Base-by-base conservation (phyloP, 129 eudicot species). In the Calendula officinalis region DNA sequence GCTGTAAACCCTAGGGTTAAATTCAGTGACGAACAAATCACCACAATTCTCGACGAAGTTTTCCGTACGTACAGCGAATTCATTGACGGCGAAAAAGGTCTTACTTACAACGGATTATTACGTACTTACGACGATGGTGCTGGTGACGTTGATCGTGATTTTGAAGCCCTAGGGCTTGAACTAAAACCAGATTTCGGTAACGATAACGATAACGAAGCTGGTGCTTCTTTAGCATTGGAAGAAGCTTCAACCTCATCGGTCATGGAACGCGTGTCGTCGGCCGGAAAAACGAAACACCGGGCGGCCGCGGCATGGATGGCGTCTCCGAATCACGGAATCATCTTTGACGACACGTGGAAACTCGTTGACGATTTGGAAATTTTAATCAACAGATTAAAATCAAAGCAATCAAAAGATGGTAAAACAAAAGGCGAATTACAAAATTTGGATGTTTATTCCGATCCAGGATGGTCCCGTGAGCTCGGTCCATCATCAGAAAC, bases 51-150 rank as follows among this genome's bases (percentile, higher is more conserved):
- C 46, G 99, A 92, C 32, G 99, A 92, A 69, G 95, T 92, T 55
- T 92, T 92, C 67, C 80, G 88, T 13, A 92, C 96, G 1, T 92
- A 92, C 66, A 75, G 75, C 9, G 96, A 92, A 39, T 92, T 88
- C 68, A 88, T 92, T 33, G 95, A 88, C 51, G 76, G 84, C 5
- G 95, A 75, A 0, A 88, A 72, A 42, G 99, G 99, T n/a, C 83
- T 92, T 8, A 85, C 91, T 2, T 86, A 71, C 55, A 96, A 92
- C 40, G 99, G 99, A 6, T 74, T 92, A 5, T 66, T 92, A 5
- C 86, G 99, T 1, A 92, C 99, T 1, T 92, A 92, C 55, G 96
- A 92, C 53, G 99, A 92, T 40, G 99, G 99, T 6, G 99, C 99
- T 6, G 99, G 99, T 13, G 99, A 92, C 44, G 99, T 92, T 13